Conservation (phyloP, 495 filamentous ascomycete genomes). For the Annulohypoxylon maeteangense region DNA sequence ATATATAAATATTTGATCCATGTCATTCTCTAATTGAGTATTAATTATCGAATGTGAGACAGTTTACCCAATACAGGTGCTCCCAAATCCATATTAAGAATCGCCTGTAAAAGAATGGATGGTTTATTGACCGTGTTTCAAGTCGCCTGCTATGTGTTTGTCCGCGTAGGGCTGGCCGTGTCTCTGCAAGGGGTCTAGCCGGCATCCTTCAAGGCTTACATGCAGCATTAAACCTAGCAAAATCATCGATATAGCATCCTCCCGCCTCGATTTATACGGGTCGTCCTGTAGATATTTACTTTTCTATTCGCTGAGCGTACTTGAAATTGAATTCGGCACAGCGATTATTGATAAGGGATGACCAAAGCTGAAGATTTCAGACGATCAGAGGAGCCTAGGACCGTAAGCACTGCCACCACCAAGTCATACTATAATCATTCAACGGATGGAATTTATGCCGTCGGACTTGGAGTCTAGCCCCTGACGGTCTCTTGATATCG, state of each 20-base stretch:
- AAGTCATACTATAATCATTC: neutral
- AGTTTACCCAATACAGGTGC: neutral
- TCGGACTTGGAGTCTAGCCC: neutral
- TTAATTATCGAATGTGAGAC: neutral
- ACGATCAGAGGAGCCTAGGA: neutral
- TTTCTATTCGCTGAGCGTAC: neutral
- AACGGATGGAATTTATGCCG: slow-evolving; percentile 11
- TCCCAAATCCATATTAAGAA: neutral
- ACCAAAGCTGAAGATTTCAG: neutral
- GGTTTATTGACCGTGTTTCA: neutral
- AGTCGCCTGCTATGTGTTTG: neutral
- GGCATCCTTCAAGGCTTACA: neutral
- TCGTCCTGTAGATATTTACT: neutral
- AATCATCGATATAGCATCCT: neutral
- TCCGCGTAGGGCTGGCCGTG: neutral
- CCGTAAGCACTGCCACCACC: neutral
- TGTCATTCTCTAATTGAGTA: neutral
- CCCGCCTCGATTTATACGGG: neutral
- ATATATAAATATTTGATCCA: neutral
- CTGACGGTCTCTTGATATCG: neutral
- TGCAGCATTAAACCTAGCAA: neutral
- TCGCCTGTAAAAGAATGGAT: neutral
- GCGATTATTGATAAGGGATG: neutral
- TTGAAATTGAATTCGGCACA: neutral
- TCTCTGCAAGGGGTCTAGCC: neutral